Base-by-base conservation (phyloP, 306 rosid species). In the Prunus kanzakura region DNA sequence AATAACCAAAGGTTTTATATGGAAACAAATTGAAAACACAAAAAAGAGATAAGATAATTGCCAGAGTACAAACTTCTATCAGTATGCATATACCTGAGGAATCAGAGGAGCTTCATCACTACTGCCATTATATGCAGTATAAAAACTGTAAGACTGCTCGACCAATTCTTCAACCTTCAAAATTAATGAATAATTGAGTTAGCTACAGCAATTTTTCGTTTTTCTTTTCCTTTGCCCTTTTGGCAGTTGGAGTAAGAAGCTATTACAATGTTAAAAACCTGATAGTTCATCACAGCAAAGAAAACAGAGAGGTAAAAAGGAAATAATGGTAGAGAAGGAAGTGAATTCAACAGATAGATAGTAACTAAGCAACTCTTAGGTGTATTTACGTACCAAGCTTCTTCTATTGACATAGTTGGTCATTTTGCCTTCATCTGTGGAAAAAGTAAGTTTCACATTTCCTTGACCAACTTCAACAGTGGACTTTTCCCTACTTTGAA, bases 391-490 rank as follows among this genome's bases (percentile, higher is more conserved):
- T 84, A 87, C 91, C 85, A 43, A 73, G 78, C 73, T 84, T 79
- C 75, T 82, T 64, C 80, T 82, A 63, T 87, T 84, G 64, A 74
- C 79, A 63, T 87, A 87, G 6, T 76, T 78, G 38, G 45, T 80
- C 69, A 80, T 41, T 78, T 82, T 84, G 12, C 78, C 80, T 77
- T 82, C 72, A 57, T 79, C 71, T 4, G 76, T 43, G 57, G 87
- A 87, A 75, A 87, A 80, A 18, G 76, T 71, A 61, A 87, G 91
- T 81, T 67, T 83, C 73, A 87, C 66, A 74, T 87, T 82, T 80
- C 86, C 88, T 45, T 74, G 81, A 43, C 88, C 91, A 69, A 87
- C 87, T 80, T 79, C 78, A 79, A 87, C 54, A 43, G 80, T 80
- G 9, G 86, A 77, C 46, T 72, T 55, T 76, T 80, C 86, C 51